These are phyloP conservation scores for Blakeslea trispora DNA, from an alignment of 371 early-diverging fungal genomes.

Conservation along the genomic window DNA sequence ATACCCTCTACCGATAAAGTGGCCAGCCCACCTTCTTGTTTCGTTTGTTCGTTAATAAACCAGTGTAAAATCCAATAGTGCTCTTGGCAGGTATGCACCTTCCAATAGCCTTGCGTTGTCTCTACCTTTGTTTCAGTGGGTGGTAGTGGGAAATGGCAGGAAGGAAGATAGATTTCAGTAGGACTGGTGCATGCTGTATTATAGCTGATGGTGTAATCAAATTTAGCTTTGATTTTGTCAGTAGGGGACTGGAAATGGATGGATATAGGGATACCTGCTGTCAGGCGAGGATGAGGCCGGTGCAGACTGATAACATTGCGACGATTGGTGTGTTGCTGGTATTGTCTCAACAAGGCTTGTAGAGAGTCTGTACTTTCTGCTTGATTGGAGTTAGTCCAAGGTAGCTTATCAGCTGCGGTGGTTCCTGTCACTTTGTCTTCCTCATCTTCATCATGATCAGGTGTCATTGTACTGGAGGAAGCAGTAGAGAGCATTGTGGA, in stretches of 20 bases:
- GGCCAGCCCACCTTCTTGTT: slow-evolving; percentile 4
- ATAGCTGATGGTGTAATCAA: slow-evolving; percentile 16
- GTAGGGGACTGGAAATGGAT: slow-evolving; percentile 38
- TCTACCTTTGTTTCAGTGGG: slow-evolving; percentile 14
- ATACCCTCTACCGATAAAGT: slow-evolving; percentile 14
- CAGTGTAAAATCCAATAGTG: slow-evolving; percentile 22
- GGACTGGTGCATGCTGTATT: slow-evolving; percentile 3
- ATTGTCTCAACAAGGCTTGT: slow-evolving; percentile 1
- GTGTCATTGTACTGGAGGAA: no score
- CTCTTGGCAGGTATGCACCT: not conserved
- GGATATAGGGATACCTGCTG: slow-evolving; percentile 36
- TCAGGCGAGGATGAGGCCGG: slow-evolving; percentile 37
- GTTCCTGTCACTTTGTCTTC: no score
- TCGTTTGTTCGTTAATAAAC: slow-evolving; percentile 12
- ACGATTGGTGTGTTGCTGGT: slow-evolving; percentile 16
- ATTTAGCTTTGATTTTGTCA: slow-evolving; percentile 21
- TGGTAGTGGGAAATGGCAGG: slow-evolving; percentile 21
- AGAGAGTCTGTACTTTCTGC: slow-evolving; percentile 7
- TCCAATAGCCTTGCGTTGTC: slow-evolving; percentile 12
- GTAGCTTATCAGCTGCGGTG: not conserved
- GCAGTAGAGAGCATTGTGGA: no score
- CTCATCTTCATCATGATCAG: no score
- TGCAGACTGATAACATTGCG: slow-evolving; percentile 37
- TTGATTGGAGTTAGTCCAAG: slow-evolving; percentile 12
- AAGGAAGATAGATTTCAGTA: slow-evolving; percentile 27